Evolutionary conservation across 2,329 filamentous ascomycete species (phyloP).

Genomic region (Chrysosporium keratinophilum): DNA sequence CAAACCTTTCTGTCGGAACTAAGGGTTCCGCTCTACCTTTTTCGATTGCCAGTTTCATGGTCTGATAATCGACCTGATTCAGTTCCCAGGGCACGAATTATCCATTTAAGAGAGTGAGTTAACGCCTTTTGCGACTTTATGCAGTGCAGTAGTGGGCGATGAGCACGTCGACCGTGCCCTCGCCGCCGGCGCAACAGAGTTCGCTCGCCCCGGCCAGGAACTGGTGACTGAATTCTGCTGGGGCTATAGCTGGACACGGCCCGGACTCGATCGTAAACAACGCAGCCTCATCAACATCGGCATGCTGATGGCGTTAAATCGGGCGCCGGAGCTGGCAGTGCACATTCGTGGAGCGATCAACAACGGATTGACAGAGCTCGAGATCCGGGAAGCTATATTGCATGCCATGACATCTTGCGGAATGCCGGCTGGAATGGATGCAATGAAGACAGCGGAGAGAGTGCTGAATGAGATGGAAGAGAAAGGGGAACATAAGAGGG

Average conservation of each 20-base stretch:
- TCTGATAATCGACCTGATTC: too few relatives aligned
- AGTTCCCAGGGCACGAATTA: too few relatives aligned
- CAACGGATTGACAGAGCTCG: constrained; percentile 51
- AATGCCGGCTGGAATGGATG: constrained; percentile 46
- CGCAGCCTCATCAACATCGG: constrained; percentile 54
- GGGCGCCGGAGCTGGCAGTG: constrained; percentile 48
- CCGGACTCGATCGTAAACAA: constrained; percentile 51
- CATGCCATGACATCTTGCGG: constrained; percentile 45
- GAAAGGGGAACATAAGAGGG: constrained; percentile 30
- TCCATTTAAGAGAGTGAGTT: too few relatives aligned
- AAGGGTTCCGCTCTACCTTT: too few relatives aligned
- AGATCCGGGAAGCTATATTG: constrained; percentile 51
- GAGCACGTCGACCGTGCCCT: constrained; percentile 51
- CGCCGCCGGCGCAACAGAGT: constrained; percentile 47
- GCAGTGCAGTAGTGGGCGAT: constrained; percentile 51
- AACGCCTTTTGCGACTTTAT: constrained; percentile 25
- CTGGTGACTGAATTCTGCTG: constrained; percentile 55
- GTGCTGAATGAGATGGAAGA: constrained; percentile 44
- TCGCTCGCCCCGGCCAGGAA: constrained; percentile 51
- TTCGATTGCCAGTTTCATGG: too few relatives aligned
- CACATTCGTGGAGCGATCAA: constrained; percentile 54
- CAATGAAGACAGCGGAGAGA: constrained; percentile 43
- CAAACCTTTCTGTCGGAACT: too few relatives aligned
- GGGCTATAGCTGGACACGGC: constrained; percentile 54
- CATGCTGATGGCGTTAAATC: constrained; percentile 54